These are phyloP conservation scores for Collybiopsis luxurians DNA, from an alignment of 768 basidiomycete species.

Conservation along the genomic window DNA sequence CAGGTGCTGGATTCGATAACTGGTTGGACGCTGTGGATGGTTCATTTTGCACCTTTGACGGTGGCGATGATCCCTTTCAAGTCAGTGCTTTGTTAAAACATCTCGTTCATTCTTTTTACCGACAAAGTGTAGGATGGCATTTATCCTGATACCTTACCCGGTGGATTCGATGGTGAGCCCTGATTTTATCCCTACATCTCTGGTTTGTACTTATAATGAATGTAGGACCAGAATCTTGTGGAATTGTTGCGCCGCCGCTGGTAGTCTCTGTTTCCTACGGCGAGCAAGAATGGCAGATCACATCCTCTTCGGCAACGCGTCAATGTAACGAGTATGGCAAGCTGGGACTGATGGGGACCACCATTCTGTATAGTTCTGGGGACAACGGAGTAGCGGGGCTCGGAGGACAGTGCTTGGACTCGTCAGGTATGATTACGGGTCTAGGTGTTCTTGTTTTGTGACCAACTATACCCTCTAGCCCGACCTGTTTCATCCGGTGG, in stretches of 20 bases:
- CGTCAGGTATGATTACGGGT: conserved; percentile 9
- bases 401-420: conserved; percentile 21
- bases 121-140: conserved; percentile 27
- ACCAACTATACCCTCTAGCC: conserved; percentile 3
- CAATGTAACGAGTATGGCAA: conserved; percentile 36
- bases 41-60: conserved; percentile 41
- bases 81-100: conserved; percentile 1
- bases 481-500: conserved; percentile 14
- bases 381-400: conserved; percentile 36
- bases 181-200: not conserved
- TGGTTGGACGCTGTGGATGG: conserved; percentile 43
- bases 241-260: conserved; percentile 32
- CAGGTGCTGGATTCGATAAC: conserved; percentile 42
- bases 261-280: conserved; percentile 35
- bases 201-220: not conserved
- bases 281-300: conserved; percentile 29
- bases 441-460: not conserved
- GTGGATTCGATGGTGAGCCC: conserved; percentile 36
- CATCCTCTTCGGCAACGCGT: conserved; percentile 27
- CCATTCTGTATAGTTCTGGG: conserved; percentile 33
- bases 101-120: not conserved
- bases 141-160: conserved; percentile 38
- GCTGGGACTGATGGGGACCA: conserved; percentile 35
- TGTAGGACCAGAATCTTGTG: conserved; percentile 33
- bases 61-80: conserved; percentile 37